Percentiles rank a stretch among this genome's conserved stretches.
These are phyloP conservation scores for Penicillium simplicissimum DNA, from an alignment of 495 filamentous ascomycete genomes.

Conservation along the genomic window DNA sequence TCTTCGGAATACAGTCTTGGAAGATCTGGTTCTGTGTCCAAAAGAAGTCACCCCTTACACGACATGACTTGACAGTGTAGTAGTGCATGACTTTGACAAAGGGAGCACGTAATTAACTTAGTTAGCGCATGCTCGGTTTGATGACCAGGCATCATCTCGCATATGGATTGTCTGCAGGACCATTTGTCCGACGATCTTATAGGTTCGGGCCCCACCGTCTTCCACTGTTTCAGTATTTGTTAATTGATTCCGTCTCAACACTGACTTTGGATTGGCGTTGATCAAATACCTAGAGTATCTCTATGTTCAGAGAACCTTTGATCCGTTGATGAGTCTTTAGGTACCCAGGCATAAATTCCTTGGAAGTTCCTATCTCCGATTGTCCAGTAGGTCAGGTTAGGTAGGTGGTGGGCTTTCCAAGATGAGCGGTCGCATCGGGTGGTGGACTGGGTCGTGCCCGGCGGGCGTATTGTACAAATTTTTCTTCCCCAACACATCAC, in stretches of 20 bases:
- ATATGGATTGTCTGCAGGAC: not conserved
- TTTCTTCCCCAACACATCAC: not conserved
- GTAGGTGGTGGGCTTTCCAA: not conserved
- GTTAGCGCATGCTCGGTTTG: not conserved
- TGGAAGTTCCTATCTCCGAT: not conserved
- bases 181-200: not conserved
- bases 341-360: not conserved
- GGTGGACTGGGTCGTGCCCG: not conserved
- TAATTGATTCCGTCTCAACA: not conserved
- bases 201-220: not conserved
- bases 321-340: too few species aligned
- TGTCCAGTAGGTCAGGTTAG: not conserved
- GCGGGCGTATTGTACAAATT: not conserved
- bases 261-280: not conserved
- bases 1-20: not conserved
- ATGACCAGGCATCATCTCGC: not conserved
- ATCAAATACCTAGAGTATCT: not conserved
- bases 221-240: not conserved
- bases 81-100: not conserved
- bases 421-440: conserved; percentile 14
- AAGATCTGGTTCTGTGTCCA: not conserved
- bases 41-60: conserved; percentile 3
- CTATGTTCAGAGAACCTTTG: not conserved
- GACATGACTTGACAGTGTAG: not conserved
- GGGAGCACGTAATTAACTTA: not conserved